Percentiles rank a stretch among this genome's conserved stretches.
Conservation (phyloP, 768 basidiomycete species). For the Trichaptum fuscoviolaceum region DNA sequence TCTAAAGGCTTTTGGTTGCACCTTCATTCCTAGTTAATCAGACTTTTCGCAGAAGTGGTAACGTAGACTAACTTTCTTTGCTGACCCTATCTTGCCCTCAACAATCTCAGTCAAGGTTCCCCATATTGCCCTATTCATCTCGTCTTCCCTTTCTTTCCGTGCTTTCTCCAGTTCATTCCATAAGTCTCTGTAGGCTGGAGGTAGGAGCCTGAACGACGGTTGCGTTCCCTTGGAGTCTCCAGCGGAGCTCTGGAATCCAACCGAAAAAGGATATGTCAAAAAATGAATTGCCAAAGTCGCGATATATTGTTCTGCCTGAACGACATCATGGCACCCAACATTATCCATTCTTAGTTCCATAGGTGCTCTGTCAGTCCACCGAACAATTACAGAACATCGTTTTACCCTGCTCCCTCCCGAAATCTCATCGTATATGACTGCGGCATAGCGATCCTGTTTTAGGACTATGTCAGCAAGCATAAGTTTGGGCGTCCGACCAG, state of each 20-base stretch:
- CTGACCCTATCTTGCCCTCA: conserved; percentile 47
- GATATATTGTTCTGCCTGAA: conserved; percentile 87
- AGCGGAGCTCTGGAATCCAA: conserved; percentile 57
- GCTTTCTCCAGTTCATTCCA: conserved; percentile 84
- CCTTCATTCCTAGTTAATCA: not conserved
- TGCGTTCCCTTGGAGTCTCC: conserved; percentile 40
- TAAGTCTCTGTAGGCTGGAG: conserved; percentile 76
- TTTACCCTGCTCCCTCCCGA: conserved; percentile 72
- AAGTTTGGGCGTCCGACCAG: conserved; percentile 74
- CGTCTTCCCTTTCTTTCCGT: conserved; percentile 57
- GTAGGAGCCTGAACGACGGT: conserved; percentile 68
- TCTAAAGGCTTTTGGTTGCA: not conserved
- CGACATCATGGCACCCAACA: conserved; percentile 69
- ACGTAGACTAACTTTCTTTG: conserved; percentile 11
- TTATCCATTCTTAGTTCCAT: conserved; percentile 80
- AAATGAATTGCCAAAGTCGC: conserved; percentile 81
- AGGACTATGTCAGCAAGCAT: conserved; percentile 63
- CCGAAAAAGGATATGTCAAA: conserved; percentile 56
- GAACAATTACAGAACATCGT: conserved; percentile 64
- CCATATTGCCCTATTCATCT: conserved; percentile 67
- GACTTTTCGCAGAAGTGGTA: not conserved
- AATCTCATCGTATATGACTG: conserved; percentile 57
- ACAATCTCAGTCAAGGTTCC: conserved; percentile 57
- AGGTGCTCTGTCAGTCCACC: conserved; percentile 60
- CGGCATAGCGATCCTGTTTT: conserved; percentile 71